Evolutionary conservation across 306 rosid genomes (phyloP).

Genomic region (Phaseolus lunatus): DNA sequence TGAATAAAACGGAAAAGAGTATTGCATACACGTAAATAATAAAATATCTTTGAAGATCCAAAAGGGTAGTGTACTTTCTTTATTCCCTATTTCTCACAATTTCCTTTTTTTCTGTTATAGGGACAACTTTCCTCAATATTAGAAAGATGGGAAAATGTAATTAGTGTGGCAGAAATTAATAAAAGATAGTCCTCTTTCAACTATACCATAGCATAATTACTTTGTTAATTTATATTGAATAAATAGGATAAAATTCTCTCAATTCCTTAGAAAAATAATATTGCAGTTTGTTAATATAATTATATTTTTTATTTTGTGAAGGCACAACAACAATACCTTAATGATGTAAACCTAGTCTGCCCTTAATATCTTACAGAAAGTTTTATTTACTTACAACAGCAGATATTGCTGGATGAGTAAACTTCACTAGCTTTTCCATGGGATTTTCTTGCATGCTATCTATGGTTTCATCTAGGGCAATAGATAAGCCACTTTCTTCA

Average conservation of each 20-base stretch:
- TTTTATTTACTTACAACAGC: slow-evolving; percentile 72
- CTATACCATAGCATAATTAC: background rate
- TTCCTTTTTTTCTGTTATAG: background rate
- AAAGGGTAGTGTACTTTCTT: background rate
- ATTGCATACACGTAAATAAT: background rate
- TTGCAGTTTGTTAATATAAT: slow-evolving; percentile 15
- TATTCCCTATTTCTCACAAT: background rate
- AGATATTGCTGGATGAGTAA: slow-evolving; percentile 84
- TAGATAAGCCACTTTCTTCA: slow-evolving; percentile 82
- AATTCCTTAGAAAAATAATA: background rate
- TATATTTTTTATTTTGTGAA: background rate
- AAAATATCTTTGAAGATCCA: too few species aligned
- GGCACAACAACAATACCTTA: slow-evolving; percentile 30
- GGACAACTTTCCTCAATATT: background rate
- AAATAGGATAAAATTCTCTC: slow-evolving; percentile 15
- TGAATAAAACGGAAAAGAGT: slow-evolving; percentile 5
- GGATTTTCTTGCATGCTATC: slow-evolving; percentile 69
- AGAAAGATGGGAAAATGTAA: background rate
- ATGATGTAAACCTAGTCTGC: slow-evolving; percentile 8
- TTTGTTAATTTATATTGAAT: slow-evolving; percentile 11
- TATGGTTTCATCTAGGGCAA: slow-evolving; percentile 93
- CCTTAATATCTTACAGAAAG: slow-evolving; percentile 21
- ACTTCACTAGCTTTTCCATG: slow-evolving; percentile 68
- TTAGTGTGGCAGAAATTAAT: background rate
- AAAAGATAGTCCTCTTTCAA: background rate